Base-by-base conservation (phyloP, 495 filamentous ascomycete genomes). In the Penicillium macrosclerotiorum region DNA sequence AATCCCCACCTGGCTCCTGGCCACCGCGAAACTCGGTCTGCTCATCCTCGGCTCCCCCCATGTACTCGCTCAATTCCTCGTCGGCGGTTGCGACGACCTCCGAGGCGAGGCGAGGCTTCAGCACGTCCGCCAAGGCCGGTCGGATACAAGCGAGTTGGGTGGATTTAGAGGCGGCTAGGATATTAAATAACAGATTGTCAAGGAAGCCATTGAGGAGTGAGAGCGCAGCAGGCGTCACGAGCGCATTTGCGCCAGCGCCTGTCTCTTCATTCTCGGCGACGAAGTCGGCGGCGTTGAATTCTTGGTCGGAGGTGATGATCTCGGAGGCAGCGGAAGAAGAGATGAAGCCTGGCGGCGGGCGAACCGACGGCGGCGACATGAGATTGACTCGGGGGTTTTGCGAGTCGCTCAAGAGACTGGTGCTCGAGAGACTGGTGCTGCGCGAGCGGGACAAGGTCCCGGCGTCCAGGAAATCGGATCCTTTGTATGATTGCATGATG, bases 61-160 rank as follows among this genome's bases (percentile, higher is more conserved):
- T 75, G 37, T 95, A 93, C 59, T 94, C 92, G 19, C 83, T 73
- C 42, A 99, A 70, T 60, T 97, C 94, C 53, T 95, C 87, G 45
- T 99, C 90, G 0, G 93, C 94, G 23, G 86, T 86, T 34, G 78
- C 79, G 35, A 96, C 86, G 2, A 93, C 89, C 60, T 94, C 89
- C 57, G 82, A 84, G 29, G 90, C 94, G 18, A 99, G 78, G 45
- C 88, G 84, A 14, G 85, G 83, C 62, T 95, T 95, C 51, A 99
- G 72, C 5, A 96, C 86, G 24, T 96, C 91, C 26, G 79, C 74
- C 24, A 97, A 81, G 19, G 90, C 90, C 13, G 90, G 86, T 45
- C 90, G 83, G 37, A 99, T 80, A 20, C 80, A 73, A 11, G 78
- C 69, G 12, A 99, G 69, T 13, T 86, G 78, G n/a, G 90, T 94